A percentile compares a stretch with the other conserved stretches of the same genome.
Evolutionary conservation across 345 rosid genomes (phyloP).

Genomic region (Carallia brachiata): DNA sequence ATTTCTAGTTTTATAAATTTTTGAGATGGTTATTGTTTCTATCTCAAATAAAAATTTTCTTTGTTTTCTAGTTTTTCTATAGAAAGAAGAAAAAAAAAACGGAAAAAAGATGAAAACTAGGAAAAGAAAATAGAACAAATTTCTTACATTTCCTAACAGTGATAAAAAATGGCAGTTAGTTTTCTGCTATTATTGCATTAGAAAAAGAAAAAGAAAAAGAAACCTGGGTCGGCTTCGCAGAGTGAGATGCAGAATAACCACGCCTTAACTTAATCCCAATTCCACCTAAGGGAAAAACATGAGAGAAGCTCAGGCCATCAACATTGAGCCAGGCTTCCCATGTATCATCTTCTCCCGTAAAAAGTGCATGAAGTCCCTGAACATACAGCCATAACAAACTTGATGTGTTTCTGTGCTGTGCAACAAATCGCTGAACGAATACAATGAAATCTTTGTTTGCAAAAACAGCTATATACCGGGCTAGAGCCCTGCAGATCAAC

Average conservation of each 20-base stretch:
- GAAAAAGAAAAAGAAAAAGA: slow-evolving; percentile 7
- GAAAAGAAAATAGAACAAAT: no score
- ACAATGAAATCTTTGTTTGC: slow-evolving; percentile 5
- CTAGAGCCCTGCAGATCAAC: slow-evolving; percentile 84
- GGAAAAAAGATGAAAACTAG: no score
- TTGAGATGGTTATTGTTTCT: no score
- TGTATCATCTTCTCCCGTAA: slow-evolving; percentile 89
- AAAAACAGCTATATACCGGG: slow-evolving; percentile 41
- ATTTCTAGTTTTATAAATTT: neutral
- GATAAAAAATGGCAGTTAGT: neutral
- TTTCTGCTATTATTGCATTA: slow-evolving; percentile 4
- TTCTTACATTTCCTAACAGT: neutral
- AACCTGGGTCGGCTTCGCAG: slow-evolving; percentile 92
- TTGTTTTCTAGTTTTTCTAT: no score
- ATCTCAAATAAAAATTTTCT: no score
- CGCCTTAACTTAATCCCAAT: slow-evolving; percentile 86
- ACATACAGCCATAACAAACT: slow-evolving; percentile 7
- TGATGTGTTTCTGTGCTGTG: slow-evolving; percentile 8
- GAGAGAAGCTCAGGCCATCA: slow-evolving; percentile 75
- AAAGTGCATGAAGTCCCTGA: slow-evolving; percentile 91
- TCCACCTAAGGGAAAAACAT: slow-evolving; percentile 60
- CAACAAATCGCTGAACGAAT: slow-evolving; percentile 6
- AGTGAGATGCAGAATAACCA: slow-evolving; percentile 69
- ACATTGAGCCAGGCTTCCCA: slow-evolving; percentile 97
- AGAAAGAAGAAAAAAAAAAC: no score